phyloP scores from a whole-genome alignment of 148 eudicot genomes.

The Bassia scoparia region DNA sequence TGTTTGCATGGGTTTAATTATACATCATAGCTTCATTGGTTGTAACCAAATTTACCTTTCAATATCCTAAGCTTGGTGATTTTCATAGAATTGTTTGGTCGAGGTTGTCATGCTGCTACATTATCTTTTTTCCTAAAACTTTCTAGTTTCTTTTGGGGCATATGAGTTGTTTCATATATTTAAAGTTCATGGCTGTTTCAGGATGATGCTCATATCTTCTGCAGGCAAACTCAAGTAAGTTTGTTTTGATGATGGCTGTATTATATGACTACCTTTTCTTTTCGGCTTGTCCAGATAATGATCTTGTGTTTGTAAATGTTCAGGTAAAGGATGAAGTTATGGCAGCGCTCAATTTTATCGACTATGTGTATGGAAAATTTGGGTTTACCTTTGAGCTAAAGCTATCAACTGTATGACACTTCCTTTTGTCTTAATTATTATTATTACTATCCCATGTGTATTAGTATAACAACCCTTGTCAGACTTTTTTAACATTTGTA shows the following conservation, averaged over 20 bases:
- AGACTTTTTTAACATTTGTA: not conserved
- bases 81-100: not conserved
- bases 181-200: conserved; percentile 30
- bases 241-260: conserved; percentile 21
- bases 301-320: conserved; percentile 10
- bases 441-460: not conserved
- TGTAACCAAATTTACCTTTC: not conserved
- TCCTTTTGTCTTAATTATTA: not conserved
- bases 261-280: not conserved
- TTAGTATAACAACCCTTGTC: not conserved
- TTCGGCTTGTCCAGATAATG: conserved; percentile 1
- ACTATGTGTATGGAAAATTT: conserved; percentile 58
- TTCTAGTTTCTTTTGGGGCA: not conserved
- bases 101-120: not conserved
- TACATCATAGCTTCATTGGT: not conserved
- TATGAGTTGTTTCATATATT: conserved; percentile 17
- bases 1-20: not conserved
- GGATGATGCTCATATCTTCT: conserved; percentile 99
- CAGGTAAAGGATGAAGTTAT: conserved; percentile 98
- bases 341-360: conserved; percentile 67
- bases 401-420: conserved; percentile 73
- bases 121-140: not conserved
- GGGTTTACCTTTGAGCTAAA: conserved; percentile 92
- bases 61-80: not conserved
- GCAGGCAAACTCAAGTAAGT: conserved; percentile 91